Conservation (phyloP, 345 rosid genomes). For the Eucalyptus shirleyi region DNA sequence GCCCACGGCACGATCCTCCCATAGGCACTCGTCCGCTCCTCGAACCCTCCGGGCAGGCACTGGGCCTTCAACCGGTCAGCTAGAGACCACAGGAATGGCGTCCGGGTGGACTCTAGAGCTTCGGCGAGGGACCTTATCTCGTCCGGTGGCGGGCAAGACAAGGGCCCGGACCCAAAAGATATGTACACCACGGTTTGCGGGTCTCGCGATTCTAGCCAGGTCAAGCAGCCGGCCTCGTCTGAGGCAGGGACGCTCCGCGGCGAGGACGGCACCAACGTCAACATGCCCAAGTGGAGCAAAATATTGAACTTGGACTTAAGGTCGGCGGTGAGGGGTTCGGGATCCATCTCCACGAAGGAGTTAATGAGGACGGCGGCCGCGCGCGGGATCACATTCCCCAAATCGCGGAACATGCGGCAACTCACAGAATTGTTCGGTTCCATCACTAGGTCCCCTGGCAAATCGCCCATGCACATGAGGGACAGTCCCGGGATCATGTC, state of each 20-base stretch:
- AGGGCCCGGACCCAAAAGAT: slow-evolving; percentile 33
- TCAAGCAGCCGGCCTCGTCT: slow-evolving; percentile 34
- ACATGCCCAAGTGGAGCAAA: slow-evolving; percentile 8
- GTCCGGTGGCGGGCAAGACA: slow-evolving; percentile 6
- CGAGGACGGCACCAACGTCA: not conserved
- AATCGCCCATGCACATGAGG: slow-evolving; percentile 20
- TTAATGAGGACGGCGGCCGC: slow-evolving; percentile 29
- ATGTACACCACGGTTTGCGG: slow-evolving; percentile 35
- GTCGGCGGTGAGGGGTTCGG: slow-evolving; percentile 1
- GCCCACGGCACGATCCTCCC: slow-evolving; percentile 55
- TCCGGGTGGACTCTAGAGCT: slow-evolving; percentile 25
- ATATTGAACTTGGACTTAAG: slow-evolving; percentile 15
- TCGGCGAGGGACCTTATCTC: slow-evolving; percentile 41
- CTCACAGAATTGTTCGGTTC: not conserved
- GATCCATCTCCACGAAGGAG: slow-evolving; percentile 28
- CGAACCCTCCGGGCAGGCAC: slow-evolving; percentile 14
- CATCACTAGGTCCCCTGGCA: slow-evolving; percentile 10
- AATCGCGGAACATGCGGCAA: slow-evolving; percentile 1
- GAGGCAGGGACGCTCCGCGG: not conserved
- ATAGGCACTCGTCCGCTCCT: slow-evolving; percentile 9
- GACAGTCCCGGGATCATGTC: slow-evolving; percentile 41
- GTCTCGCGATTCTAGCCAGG: slow-evolving; percentile 32
- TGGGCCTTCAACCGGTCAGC: not conserved
- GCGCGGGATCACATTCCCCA: slow-evolving; percentile 20
- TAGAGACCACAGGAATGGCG: slow-evolving; percentile 22